Percentiles rank a stretch among this genome's conserved stretches.
Evolutionary conservation across 345 rosid genomes (phyloP).

Genomic region (Corymbia maculata): DNA sequence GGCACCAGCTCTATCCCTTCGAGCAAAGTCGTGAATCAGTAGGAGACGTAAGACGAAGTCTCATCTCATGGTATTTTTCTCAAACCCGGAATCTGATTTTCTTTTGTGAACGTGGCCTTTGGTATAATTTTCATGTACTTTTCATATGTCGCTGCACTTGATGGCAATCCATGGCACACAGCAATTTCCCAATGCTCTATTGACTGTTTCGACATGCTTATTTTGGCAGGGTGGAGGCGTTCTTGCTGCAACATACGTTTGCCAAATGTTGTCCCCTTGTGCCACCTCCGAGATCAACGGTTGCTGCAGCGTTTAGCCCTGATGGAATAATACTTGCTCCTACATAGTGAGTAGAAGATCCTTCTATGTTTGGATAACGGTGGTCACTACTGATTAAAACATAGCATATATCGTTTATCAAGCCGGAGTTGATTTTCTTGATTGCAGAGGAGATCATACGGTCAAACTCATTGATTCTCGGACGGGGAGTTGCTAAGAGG

Average conservation of each 20-base stretch:
- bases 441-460: conserved; percentile 77
- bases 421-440: background rate
- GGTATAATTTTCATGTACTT: background rate
- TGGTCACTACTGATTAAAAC: background rate
- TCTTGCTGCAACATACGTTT: conserved; percentile 52
- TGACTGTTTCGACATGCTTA: background rate
- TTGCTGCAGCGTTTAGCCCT: conserved; percentile 77
- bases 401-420: background rate
- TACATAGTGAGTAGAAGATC: conserved; percentile 42
- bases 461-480: conserved; percentile 82
- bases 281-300: conserved; percentile 74
- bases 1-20: conserved; percentile 12
- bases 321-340: conserved; percentile 74
- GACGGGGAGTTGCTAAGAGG: conserved; percentile 85
- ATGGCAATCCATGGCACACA: background rate
- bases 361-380: background rate
- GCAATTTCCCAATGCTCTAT: background rate
- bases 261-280: conserved; percentile 53
- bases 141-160: background rate
- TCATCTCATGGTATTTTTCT: conserved; percentile 45
- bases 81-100: background rate
- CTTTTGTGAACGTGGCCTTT: background rate
- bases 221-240: conserved; percentile 58
- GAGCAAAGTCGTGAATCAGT: conserved; percentile 23
- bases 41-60: conserved; percentile 48